Conservation (phyloP, 2,329 filamentous ascomycete species). For the Ceratocystis alfenasii region DNA sequence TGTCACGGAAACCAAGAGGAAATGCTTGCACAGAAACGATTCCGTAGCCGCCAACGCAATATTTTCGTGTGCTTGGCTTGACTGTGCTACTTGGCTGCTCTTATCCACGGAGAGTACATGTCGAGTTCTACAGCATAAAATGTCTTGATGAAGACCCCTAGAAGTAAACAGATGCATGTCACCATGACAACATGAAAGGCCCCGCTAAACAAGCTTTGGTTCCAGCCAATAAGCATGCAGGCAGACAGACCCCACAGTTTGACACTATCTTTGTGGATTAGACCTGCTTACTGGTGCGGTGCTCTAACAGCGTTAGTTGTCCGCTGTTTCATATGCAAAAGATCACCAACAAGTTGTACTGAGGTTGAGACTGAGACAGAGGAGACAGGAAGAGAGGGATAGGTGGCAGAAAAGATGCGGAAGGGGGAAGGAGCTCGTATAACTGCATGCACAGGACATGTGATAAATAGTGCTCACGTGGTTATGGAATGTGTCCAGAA, state of each 20-base stretch:
- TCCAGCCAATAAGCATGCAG: not conserved
- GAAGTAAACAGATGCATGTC: not conserved
- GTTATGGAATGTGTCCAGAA: too few relatives aligned
- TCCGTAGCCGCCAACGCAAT: not conserved
- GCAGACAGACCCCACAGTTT: too few relatives aligned
- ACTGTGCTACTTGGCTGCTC: not conserved
- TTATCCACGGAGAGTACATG: not conserved
- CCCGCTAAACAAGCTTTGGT: not conserved
- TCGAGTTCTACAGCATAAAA: not conserved
- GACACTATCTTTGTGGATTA: too few relatives aligned
- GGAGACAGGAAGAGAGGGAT: too few relatives aligned
- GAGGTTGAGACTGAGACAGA: too few relatives aligned
- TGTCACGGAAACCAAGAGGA: not conserved
- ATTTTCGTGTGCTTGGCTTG: not conserved
- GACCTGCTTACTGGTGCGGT: too few relatives aligned
- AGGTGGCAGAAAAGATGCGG: too few relatives aligned
- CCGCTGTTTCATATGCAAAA: constrained; percentile 1
- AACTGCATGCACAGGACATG: too few relatives aligned
- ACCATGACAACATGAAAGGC: not conserved
- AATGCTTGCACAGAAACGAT: not conserved
- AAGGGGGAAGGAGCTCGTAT: too few relatives aligned
- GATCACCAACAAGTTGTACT: too few relatives aligned
- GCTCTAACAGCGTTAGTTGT: not conserved
- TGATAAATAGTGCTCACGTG: too few relatives aligned
- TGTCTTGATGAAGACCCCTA: too few relatives aligned